Conservation (phyloP, 108 stramenopile species). For the Nitzschia sp. region DNA sequence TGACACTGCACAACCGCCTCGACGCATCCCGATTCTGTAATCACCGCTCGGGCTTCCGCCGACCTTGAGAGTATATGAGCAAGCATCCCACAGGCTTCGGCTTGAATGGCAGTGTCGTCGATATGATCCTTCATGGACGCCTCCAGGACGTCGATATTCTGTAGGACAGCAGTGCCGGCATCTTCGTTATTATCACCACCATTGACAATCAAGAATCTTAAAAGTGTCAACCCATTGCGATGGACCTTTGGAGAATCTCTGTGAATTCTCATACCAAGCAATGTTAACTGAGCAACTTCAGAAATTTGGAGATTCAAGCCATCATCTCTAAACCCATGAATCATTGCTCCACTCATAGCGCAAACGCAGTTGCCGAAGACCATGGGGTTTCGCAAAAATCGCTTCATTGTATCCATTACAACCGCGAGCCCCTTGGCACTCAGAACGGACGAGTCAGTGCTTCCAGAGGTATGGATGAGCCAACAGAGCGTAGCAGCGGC, state of each 20-base stretch:
- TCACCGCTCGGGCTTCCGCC: background rate
- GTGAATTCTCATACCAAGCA: constrained; percentile 13
- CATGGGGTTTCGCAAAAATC: constrained; percentile 10
- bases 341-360: constrained; percentile 6
- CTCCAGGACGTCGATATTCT: background rate
- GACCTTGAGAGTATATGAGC: background rate
- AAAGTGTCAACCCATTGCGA: constrained; percentile 11
- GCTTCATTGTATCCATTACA: constrained; percentile 11
- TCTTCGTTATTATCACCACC: background rate
- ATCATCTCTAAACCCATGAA: background rate
- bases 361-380: constrained; percentile 17
- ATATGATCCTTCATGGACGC: background rate
- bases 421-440: background rate
- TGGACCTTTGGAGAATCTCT: constrained; percentile 7
- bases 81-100: constrained; percentile 9
- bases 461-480: constrained; percentile 3
- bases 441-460: background rate
- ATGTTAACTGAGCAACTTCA: constrained; percentile 5
- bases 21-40: background rate
- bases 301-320: background rate
- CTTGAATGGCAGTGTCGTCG: constrained; percentile 14
- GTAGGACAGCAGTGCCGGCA: background rate
- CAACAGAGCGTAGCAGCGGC: constrained; percentile 16
- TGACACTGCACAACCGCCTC: constrained; percentile 18
- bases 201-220: background rate